Percentiles rank a stretch among this genome's conserved stretches.
These are phyloP conservation scores for Paramecium caudatum DNA, from an alignment of 73 alveolate genomes.

Conservation along the genomic window DNA sequence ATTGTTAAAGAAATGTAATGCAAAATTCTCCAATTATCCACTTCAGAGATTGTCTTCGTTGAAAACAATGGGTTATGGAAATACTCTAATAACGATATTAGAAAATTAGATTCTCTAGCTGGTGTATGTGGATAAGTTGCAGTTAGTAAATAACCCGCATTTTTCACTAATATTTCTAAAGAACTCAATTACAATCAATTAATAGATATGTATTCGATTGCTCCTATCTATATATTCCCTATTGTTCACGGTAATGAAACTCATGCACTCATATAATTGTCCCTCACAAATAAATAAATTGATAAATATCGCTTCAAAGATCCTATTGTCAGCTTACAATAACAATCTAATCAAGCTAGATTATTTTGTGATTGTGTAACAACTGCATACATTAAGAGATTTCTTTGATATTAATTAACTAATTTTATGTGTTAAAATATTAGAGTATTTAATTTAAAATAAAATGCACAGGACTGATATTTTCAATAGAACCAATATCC, in stretches of 20 bases:
- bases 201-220: conserved; percentile 58
- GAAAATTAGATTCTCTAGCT: neutral
- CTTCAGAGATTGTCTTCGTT: neutral
- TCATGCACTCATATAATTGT: neutral
- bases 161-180: conserved; percentile 8
- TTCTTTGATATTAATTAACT: neutral
- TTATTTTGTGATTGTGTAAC: conserved; percentile 39
- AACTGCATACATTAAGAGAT: conserved; percentile 37
- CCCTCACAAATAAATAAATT: conserved; percentile 57
- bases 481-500: neutral
- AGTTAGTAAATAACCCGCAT: conserved; percentile 1
- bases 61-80: neutral
- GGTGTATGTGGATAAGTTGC: conserved; percentile 49
- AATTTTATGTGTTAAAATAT: neutral
- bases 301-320: conserved; percentile 34
- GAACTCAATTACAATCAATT: conserved; percentile 34
- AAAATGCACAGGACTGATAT: neutral
- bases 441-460: neutral
- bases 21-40: neutral
- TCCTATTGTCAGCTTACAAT: conserved; percentile 1
- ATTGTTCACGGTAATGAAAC: neutral
- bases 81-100: neutral
- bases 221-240: conserved; percentile 35
- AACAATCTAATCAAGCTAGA: conserved; percentile 31
- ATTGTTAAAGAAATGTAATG: neutral